Evolutionary conservation across 2,329 filamentous ascomycete genomes (phyloP).

Genomic region (Ophiocordyceps robertsii): DNA sequence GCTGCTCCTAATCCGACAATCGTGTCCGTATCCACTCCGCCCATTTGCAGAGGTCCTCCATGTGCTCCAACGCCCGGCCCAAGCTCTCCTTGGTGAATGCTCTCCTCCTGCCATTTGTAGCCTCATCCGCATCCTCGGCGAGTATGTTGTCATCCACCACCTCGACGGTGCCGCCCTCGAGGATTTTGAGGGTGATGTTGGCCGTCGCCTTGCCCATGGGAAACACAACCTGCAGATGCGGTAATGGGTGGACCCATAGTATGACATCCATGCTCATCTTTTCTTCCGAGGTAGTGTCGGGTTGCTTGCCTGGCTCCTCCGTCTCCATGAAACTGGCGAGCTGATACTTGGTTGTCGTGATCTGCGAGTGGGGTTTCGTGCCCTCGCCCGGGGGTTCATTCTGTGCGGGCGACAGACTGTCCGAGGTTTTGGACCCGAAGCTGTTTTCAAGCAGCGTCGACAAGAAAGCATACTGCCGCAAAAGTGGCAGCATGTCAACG

Average conservation of each 20-base stretch:
- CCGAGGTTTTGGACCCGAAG: constrained; percentile 30
- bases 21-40: constrained; percentile 36
- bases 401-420: not conserved
- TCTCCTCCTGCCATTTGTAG: constrained; percentile 18
- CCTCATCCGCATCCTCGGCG: constrained; percentile 5
- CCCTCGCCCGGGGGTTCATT: constrained; percentile 3
- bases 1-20: not conserved
- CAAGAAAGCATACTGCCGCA: constrained; percentile 65
- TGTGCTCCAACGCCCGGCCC: constrained; percentile 30
- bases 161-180: constrained; percentile 43
- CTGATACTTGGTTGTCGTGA: constrained; percentile 17
- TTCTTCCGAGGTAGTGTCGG: not conserved
- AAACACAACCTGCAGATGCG: constrained; percentile 39
- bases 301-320: not conserved
- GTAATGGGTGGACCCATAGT: constrained; percentile 34
- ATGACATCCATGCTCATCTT: constrained; percentile 36
- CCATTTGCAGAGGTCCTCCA: constrained; percentile 40
- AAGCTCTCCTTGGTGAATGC: constrained; percentile 26
- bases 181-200: constrained; percentile 43
- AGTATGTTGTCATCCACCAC: constrained; percentile 43
- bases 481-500: constrained; percentile 55
- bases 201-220: constrained; percentile 34
- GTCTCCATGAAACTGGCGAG: constrained; percentile 17
- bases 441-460: constrained; percentile 49
- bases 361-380: constrained; percentile 1